These are phyloP conservation scores for Avena insularis DNA, from an alignment of 176 grass and related monocot genomes.

Conservation along the genomic window DNA sequence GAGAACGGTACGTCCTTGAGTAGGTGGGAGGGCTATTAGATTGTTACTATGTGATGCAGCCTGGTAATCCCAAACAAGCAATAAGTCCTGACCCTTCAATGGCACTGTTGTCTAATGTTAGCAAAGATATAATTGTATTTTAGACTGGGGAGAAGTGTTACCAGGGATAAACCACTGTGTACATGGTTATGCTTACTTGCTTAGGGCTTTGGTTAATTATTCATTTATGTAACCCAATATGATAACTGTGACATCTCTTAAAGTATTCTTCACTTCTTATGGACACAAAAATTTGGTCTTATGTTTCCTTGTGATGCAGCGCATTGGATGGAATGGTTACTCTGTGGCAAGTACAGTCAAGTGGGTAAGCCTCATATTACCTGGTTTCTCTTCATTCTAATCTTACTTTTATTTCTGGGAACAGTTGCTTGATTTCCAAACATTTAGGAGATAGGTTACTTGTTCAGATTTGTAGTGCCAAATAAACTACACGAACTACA, in stretches of 20 bases:
- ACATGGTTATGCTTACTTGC: neutral
- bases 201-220: neutral
- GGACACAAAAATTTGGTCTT: neutral
- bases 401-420: slow-evolving; percentile 5
- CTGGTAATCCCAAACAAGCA: neutral
- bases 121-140: neutral
- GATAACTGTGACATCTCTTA: neutral
- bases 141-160: neutral
- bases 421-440: neutral
- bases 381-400: slow-evolving; percentile 7
- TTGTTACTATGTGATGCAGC: neutral
- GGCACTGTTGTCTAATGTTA: neutral
- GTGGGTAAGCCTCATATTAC: slow-evolving; percentile 59
- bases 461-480: neutral
- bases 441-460: neutral
- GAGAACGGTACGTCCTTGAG: no score
- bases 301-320: slow-evolving; percentile 65
- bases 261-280: slow-evolving; percentile 11
- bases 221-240: neutral
- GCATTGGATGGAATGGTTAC: slow-evolving; percentile 82
- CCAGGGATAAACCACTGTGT: slow-evolving; percentile 9
- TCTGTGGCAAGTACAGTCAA: slow-evolving; percentile 87
- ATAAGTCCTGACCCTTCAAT: neutral
- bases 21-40: no score
- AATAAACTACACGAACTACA: neutral